Evolutionary conservation across 371 early-diverging fungal genomes (phyloP).

Genomic region (Polyrhizophydium stewartii): DNA sequence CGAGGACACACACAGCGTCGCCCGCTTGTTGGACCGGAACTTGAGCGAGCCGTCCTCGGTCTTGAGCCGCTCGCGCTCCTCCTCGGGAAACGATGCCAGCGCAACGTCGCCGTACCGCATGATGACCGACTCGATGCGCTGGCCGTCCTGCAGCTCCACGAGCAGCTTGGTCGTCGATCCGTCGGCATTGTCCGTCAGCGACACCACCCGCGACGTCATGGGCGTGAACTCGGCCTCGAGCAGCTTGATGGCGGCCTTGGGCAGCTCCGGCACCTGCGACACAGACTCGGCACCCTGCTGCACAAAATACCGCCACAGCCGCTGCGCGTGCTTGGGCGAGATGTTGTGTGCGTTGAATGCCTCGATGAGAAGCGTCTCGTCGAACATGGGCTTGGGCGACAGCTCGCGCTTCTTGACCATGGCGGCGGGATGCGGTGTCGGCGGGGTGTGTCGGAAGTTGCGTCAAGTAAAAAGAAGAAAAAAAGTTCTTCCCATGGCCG

Average conservation of each 20-base stretch:
- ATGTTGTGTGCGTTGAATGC: conserved; percentile 25
- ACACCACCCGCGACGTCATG: conserved; percentile 28
- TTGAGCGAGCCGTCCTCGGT: conserved; percentile 1
- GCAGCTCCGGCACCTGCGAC: conserved; percentile 32
- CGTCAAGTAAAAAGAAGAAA: conserved; percentile 1
- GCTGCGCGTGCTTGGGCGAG: conserved; percentile 12
- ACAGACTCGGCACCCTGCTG: conserved; percentile 21
- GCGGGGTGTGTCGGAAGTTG: too few relatives aligned
- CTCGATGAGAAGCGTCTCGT: conserved; percentile 22
- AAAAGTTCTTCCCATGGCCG: too few relatives aligned
- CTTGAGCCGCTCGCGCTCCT: conserved; percentile 18
- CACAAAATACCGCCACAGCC: conserved; percentile 32
- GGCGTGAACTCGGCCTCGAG: conserved; percentile 32
- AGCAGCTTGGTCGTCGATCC: conserved; percentile 47
- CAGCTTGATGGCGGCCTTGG: conserved; percentile 28
- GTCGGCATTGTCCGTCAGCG: conserved; percentile 36
- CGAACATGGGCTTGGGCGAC: conserved; percentile 30
- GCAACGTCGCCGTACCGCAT: conserved; percentile 45
- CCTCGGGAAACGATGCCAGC: conserved; percentile 35
- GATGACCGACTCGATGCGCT: conserved; percentile 42
- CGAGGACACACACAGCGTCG: conserved; percentile 83
- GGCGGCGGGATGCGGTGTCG: too few relatives aligned
- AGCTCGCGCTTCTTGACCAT: conserved; percentile 2
- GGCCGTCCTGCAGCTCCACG: conserved; percentile 46
- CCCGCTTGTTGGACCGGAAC: conserved; percentile 50